Evolutionary conservation across 176 grass and related monocot genomes (phyloP).

Genomic region (Triticum timopheevii): DNA sequence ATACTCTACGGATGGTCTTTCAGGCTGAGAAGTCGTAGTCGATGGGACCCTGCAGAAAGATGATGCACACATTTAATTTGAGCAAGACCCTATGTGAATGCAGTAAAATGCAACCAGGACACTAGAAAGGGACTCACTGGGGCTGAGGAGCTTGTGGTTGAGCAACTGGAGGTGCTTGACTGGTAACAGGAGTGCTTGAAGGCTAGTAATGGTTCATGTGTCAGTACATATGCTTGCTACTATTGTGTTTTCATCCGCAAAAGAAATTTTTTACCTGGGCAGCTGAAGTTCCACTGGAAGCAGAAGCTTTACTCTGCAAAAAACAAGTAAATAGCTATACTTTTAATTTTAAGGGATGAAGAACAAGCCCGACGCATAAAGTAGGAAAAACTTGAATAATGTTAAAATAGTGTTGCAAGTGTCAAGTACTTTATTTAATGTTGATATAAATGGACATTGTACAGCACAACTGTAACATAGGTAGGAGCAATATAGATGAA

Average conservation of each 20-base stretch:
- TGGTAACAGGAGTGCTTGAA: conserved; percentile 47
- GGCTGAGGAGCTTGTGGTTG: conserved; percentile 45
- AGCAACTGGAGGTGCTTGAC: conserved; percentile 45
- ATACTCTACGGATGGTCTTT: conserved; percentile 52
- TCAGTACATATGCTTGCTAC: conserved; percentile 19
- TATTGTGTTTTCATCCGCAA: not conserved
- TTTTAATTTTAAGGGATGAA: conserved; percentile 3
- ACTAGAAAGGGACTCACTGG: conserved; percentile 43
- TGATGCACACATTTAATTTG: not conserved
- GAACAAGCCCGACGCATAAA: not conserved
- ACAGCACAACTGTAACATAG: not conserved
- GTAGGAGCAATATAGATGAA: not conserved
- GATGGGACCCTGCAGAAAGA: conserved; percentile 44
- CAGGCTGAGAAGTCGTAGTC: conserved; percentile 43
- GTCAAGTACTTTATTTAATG: not conserved
- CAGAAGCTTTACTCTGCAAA: conserved; percentile 73
- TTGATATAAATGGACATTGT: not conserved
- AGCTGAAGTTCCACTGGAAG: conserved; percentile 69
- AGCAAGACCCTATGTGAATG: not conserved
- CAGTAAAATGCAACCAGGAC: conserved; percentile 13
- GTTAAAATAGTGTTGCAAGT: not conserved
- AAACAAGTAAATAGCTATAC: not conserved
- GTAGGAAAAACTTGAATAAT: not conserved
- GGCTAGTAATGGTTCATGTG: conserved; percentile 48
- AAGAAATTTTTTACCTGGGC: conserved; percentile 55